These are phyloP conservation scores for Aspergillus hiratsukae DNA, from an alignment of 2,329 filamentous ascomycete species.

Conservation along the genomic window DNA sequence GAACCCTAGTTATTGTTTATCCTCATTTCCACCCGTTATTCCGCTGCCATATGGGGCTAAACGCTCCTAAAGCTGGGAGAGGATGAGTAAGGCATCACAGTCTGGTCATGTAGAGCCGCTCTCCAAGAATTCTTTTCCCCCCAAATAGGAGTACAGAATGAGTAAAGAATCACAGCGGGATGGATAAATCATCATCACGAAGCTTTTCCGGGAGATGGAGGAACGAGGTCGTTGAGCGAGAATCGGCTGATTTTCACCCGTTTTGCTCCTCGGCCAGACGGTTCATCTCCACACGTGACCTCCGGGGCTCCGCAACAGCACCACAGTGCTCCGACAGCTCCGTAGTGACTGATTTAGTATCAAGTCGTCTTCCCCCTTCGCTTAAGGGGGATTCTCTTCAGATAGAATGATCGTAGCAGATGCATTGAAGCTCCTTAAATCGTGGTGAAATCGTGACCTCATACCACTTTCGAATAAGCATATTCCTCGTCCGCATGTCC, in stretches of 20 bases:
- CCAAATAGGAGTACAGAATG: no score
- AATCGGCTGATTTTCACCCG: conserved; percentile 3
- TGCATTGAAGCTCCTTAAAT: not conserved
- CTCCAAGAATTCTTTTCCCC: not conserved
- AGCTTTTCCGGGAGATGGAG: not conserved
- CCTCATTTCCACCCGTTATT: conserved; percentile 15
- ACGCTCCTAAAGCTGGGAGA: not conserved
- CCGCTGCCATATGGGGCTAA: not conserved
- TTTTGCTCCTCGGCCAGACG: conserved; percentile 16
- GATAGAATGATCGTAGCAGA: not conserved
- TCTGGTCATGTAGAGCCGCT: not conserved
- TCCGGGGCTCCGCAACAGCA: conserved; percentile 21
- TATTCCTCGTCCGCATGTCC: not conserved
- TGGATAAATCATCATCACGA: not conserved
- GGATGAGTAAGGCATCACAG: not conserved
- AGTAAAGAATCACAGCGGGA: not conserved
- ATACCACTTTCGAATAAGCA: not conserved
- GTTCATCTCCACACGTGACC: conserved; percentile 22
- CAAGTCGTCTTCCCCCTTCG: not conserved
- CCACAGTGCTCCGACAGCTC: conserved; percentile 16
- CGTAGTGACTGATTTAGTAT: not conserved
- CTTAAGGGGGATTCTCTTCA: not conserved
- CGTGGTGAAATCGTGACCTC: not conserved
- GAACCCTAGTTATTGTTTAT: conserved; percentile 1
- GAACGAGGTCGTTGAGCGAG: not conserved